phyloP scores from a whole-genome alignment of 176 grass and related monocot species.

The Pontederia paniculata region DNA sequence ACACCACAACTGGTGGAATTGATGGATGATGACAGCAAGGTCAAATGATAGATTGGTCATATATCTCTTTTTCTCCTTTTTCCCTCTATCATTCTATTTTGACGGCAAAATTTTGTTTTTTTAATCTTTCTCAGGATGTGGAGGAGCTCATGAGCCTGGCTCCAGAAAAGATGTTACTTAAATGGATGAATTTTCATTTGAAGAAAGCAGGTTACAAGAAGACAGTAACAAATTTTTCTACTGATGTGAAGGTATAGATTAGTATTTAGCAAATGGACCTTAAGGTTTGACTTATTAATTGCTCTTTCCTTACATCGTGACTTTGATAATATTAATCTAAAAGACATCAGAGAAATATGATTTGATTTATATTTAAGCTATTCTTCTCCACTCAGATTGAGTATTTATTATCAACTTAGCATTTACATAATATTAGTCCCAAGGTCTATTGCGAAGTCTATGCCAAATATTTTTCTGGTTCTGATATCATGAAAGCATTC shows the following conservation, averaged over 20 bases:
- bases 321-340: no score
- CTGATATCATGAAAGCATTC: no score
- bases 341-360: no score
- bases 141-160: conserved; percentile 81
- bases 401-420: no score
- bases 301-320: background rate
- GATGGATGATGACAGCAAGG: conserved; percentile 72
- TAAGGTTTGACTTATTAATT: background rate
- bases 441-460: no score
- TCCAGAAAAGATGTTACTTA: conserved; percentile 91
- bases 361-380: no score
- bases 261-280: background rate
- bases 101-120: background rate
- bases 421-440: no score
- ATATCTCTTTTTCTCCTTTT: background rate
- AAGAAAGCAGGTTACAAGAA: conserved; percentile 96
- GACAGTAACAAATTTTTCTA: conserved; percentile 93
- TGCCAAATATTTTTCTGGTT: no score
- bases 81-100: conserved; percentile 12
- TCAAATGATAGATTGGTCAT: conserved; percentile 8
- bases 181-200: conserved; percentile 98
- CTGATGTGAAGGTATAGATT: conserved; percentile 71
- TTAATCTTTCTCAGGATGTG: conserved; percentile 69
- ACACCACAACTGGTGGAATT: conserved; percentile 92
- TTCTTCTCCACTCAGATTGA: no score